Evolutionary conservation across 2,329 filamentous ascomycete genomes (phyloP), one percentile per base, ranked within the genome.

Genomic region (Phoma sp.): DNA sequence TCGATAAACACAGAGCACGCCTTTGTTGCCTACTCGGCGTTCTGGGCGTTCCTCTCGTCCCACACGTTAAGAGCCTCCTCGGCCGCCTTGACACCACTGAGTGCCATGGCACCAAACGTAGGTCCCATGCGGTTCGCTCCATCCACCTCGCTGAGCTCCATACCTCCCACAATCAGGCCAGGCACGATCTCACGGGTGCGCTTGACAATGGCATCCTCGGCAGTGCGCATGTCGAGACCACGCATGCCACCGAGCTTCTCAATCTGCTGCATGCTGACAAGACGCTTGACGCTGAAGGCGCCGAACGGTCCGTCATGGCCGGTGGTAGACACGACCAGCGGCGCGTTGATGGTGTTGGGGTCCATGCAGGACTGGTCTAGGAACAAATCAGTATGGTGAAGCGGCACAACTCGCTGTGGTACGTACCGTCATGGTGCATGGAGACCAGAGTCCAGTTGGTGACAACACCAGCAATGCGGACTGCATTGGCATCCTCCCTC

Each of bases 371-470:
- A 90, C 80, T 96, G 92, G 74, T 94, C 90, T 73, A 92, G 51
- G 58, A 25, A 57, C 48, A 24, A 2, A 24, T 41, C 25, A 41
- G 38, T n/a, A 17, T 1, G 31, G 40, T 12, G 9, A 39, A 45
- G 10, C 21, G 13, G 15, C 13, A n/a, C 4, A 10, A 4, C 2
- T 8, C 3, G 24, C 10, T 41, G n/a, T 41, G 2, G 17, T n/a
- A 2, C 56, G 10, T 61, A 63, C 65, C 65, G 27, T 67, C 65
- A 21, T 69, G 65, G 32, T 69, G 65, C 82, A 94, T 90, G 38
- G 88, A 86, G 43, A 96, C 92, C 24, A 96, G 84, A 1, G 92
- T 96, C 92, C 92, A 97, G 84, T 97, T 97, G 70, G 91, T 96
- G 51, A 97, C 93, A 1, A 96, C 92, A 68, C 92, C 92, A 8